Evolutionary conservation across 2,329 filamentous ascomycete genomes (phyloP).

Genomic region (Ramularia endophylla): DNA sequence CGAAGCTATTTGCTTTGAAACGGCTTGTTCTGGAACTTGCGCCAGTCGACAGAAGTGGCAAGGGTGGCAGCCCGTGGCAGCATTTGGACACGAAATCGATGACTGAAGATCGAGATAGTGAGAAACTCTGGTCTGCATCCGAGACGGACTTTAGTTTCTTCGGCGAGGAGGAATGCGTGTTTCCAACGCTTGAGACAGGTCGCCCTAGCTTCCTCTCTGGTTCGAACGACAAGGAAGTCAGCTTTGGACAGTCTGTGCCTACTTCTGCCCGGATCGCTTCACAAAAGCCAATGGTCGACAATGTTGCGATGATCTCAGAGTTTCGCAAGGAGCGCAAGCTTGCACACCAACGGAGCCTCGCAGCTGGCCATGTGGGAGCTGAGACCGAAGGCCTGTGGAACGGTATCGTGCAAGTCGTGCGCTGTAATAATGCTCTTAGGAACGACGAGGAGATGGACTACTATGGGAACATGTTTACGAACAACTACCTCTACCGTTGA

Average conservation of each 20-base stretch:
- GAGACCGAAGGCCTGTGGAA: slow-evolving; percentile 54
- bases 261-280: neutral
- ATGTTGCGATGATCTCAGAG: slow-evolving; percentile 47
- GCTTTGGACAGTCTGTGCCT: slow-evolving; percentile 7
- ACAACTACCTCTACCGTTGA: slow-evolving; percentile 27
- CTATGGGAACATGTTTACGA: slow-evolving; percentile 28
- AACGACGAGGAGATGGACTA: slow-evolving; percentile 30
- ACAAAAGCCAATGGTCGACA: slow-evolving; percentile 37
- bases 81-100: slow-evolving; percentile 46
- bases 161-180: slow-evolving; percentile 45
- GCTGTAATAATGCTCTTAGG: slow-evolving; percentile 28
- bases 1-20: slow-evolving; percentile 46
- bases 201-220: slow-evolving; percentile 10
- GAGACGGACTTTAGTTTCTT: slow-evolving; percentile 53
- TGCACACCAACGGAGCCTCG: slow-evolving; percentile 38
- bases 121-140: slow-evolving; percentile 55
- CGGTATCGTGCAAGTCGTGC: slow-evolving; percentile 53
- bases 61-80: slow-evolving; percentile 47
- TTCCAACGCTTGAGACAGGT: slow-evolving; percentile 23
- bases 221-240: slow-evolving; percentile 23
- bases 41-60: slow-evolving; percentile 14
- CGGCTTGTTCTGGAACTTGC: slow-evolving; percentile 53
- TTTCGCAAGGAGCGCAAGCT: slow-evolving; percentile 50
- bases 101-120: slow-evolving; percentile 54
- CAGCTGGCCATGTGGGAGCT: slow-evolving; percentile 30